phyloP scores from a whole-genome alignment of 768 basidiomycete species.

The Trametes maxima region DNA sequence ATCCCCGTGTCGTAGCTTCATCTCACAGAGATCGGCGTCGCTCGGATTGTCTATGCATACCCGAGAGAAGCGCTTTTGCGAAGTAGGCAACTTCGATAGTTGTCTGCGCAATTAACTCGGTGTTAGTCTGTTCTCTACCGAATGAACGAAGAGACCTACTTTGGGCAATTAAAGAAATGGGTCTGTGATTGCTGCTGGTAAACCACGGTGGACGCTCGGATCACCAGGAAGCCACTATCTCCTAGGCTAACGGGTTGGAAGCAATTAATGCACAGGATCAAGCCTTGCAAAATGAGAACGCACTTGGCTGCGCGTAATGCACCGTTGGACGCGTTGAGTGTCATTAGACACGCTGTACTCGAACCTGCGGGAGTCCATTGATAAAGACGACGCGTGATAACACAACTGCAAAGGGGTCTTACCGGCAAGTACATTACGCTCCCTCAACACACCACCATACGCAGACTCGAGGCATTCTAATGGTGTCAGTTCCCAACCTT shows the following conservation, averaged over 20 bases:
- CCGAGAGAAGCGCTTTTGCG: conserved; percentile 26
- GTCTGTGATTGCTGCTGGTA: conserved; percentile 48
- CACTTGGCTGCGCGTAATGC: conserved; percentile 79
- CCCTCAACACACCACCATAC: conserved; percentile 68
- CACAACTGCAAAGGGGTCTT: background rate
- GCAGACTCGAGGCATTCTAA: conserved; percentile 72
- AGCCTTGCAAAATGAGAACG: conserved; percentile 27
- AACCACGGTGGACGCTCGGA: conserved; percentile 66
- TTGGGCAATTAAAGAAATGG: conserved; percentile 50
- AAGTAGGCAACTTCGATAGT: conserved; percentile 38
- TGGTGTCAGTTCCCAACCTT: conserved; percentile 70
- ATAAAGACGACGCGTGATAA: conserved; percentile 12
- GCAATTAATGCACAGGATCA: background rate
- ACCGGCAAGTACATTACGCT: conserved; percentile 49
- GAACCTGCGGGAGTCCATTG: conserved; percentile 53
- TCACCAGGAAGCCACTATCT: conserved; percentile 77
- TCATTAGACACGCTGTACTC: conserved; percentile 80
- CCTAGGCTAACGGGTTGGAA: conserved; percentile 52
- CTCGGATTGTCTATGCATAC: conserved; percentile 41
- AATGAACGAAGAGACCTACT: conserved; percentile 38
- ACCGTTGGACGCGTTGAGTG: conserved; percentile 74
- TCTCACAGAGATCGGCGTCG: conserved; percentile 48
- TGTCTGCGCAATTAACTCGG: conserved; percentile 30
- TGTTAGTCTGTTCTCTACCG: background rate
- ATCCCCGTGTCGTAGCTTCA: conserved; percentile 54